Percentiles rank a stretch among this genome's conserved stretches.
Conservation (phyloP, 1,284 basidiomycete genomes). For the Cronartium ribicola region DNA sequence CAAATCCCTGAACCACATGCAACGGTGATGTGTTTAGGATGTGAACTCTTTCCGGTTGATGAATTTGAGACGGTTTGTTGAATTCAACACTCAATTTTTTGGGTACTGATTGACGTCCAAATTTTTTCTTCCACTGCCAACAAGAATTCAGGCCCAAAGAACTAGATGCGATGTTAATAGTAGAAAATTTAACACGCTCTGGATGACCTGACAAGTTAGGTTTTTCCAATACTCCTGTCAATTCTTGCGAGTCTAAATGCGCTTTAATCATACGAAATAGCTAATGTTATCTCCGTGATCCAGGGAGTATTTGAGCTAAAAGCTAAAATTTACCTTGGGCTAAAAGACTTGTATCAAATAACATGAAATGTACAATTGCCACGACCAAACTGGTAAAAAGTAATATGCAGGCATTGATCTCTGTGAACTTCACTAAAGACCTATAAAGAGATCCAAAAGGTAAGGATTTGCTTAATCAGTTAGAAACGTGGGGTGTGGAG, state of each 20-base stretch:
- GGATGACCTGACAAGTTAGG: background rate
- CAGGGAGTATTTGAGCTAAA: background rate
- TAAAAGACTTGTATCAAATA: constrained; percentile 30
- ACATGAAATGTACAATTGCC: constrained; percentile 16
- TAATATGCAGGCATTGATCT: constrained; percentile 29
- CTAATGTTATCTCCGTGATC: background rate
- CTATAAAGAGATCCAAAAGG: background rate
- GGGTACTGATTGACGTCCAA: background rate
- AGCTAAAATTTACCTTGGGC: constrained; percentile 13
- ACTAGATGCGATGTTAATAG: background rate
- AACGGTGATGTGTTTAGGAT: background rate
- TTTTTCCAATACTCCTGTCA: background rate
- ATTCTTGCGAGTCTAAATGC: constrained; percentile 11
- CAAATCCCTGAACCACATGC: background rate
- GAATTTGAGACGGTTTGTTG: background rate
- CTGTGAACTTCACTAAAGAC: constrained; percentile 29
- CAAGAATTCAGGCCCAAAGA: too few relatives aligned
- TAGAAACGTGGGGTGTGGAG: background rate
- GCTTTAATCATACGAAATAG: background rate
- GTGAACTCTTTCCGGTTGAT: background rate
- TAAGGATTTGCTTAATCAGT: background rate
- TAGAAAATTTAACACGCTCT: background rate
- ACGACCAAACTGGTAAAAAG: constrained; percentile 37
- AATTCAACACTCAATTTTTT: background rate
- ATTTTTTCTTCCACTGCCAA: too few relatives aligned